These are phyloP conservation scores for Syncephalis fuscata DNA, from an alignment of 371 early-diverging fungal genomes.

Conservation along the genomic window DNA sequence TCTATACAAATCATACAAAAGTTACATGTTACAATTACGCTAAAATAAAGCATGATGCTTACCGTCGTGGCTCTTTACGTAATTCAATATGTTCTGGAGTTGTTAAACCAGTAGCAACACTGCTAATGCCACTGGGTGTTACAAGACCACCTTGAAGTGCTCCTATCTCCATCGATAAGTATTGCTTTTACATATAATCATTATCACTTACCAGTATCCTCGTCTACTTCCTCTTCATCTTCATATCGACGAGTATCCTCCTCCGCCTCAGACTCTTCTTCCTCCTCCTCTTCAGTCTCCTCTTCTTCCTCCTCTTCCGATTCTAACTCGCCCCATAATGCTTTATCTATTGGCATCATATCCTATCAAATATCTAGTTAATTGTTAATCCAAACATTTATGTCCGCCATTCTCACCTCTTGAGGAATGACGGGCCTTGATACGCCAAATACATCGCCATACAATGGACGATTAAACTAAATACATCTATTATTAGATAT, in stretches of 20 bases:
- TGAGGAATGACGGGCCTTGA: slow-evolving; percentile 16
- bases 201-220: slow-evolving; percentile 31
- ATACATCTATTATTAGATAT: not conserved
- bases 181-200: no score
- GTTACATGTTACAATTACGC: not conserved
- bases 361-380: slow-evolving; percentile 1
- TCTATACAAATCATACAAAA: slow-evolving; percentile 3
- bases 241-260: slow-evolving; percentile 17
- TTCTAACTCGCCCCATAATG: slow-evolving; percentile 64
- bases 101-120: slow-evolving; percentile 68
- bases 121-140: slow-evolving; percentile 79
- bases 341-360: slow-evolving; percentile 52
- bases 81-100: slow-evolving; percentile 87
- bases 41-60: not conserved
- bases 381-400: slow-evolving; percentile 4
- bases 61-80: slow-evolving; percentile 38
- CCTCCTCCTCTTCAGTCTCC: slow-evolving; percentile 42
- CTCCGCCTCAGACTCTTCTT: slow-evolving; percentile 35
- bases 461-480: slow-evolving; percentile 73
- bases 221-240: slow-evolving; percentile 20
- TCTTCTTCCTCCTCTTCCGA: slow-evolving; percentile 30
- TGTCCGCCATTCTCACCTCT: not conserved
- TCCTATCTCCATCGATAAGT: slow-evolving; percentile 21
- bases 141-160: slow-evolving; percentile 46
- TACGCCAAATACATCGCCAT: slow-evolving; percentile 88